Percentiles rank a stretch among this genome's conserved stretches.
Conservation (phyloP, 345 rosid genomes). For the Populus simonii region DNA sequence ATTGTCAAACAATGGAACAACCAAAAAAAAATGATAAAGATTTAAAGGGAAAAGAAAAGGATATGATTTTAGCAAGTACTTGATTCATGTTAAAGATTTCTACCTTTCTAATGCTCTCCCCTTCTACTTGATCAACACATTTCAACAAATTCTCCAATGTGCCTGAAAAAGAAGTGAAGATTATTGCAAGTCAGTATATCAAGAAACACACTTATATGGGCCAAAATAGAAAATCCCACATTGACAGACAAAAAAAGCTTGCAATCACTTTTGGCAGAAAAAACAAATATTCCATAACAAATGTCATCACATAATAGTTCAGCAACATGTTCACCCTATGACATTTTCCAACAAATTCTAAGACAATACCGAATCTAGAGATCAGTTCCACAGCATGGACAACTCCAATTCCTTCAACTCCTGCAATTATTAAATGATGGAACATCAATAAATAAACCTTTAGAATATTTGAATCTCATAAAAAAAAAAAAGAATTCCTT, state of each 20-base stretch:
- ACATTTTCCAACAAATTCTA: not conserved
- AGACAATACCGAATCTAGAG: constrained; percentile 59
- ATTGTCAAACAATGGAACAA: not conserved
- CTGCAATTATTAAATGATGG: constrained; percentile 40
- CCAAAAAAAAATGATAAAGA: not conserved
- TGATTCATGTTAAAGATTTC: not conserved
- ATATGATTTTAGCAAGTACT: not conserved
- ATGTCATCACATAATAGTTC: not conserved
- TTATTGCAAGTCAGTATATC: constrained; percentile 1
- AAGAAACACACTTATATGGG: not conserved
- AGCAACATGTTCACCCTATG: not conserved
- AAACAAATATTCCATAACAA: not conserved
- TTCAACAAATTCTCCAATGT: constrained; percentile 71
- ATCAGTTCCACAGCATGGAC: constrained; percentile 75
- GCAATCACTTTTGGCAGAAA: not conserved
- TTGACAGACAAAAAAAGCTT: not conserved
- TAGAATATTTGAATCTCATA: not conserved
- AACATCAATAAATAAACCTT: constrained; percentile 10
- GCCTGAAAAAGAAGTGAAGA: constrained; percentile 38
- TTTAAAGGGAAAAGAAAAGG: not conserved
- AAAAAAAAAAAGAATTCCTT: not conserved
- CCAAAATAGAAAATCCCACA: not conserved
- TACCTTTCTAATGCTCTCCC: constrained; percentile 61
- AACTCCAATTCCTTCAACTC: constrained; percentile 81
- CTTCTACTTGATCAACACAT: constrained; percentile 66